A percentile compares a stretch with the other conserved stretches of the same genome.
Evolutionary conservation across 2,329 filamentous ascomycete species (phyloP).

Genomic region (Bipolaris sorokiniana): DNA sequence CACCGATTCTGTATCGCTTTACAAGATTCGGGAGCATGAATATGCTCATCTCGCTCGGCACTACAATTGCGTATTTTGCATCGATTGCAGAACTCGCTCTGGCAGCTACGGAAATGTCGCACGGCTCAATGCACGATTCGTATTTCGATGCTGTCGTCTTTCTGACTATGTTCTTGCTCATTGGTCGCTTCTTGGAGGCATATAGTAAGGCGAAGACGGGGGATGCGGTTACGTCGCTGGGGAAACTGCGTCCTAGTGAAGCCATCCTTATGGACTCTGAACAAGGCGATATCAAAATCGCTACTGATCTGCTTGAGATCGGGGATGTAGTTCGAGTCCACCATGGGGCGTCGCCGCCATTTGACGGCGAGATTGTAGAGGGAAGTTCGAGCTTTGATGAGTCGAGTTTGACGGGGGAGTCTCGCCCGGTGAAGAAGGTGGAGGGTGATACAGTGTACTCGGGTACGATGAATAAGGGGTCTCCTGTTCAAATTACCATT

Average conservation of each 20-base stretch:
- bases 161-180: slow-evolving; percentile 83
- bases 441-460: slow-evolving; percentile 70
- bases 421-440: slow-evolving; percentile 68
- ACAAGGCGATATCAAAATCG: slow-evolving; percentile 54
- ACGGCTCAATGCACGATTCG: slow-evolving; percentile 46
- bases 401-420: slow-evolving; percentile 85
- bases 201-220: slow-evolving; percentile 92
- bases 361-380: slow-evolving; percentile 70
- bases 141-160: slow-evolving; percentile 97
- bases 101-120: slow-evolving; percentile 52
- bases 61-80: slow-evolving; percentile 83
- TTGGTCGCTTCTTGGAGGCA: slow-evolving; percentile 76
- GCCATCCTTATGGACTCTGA: slow-evolving; percentile 69
- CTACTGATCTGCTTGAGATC: slow-evolving; percentile 68
- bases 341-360: slow-evolving; percentile 82
- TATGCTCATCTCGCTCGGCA: slow-evolving; percentile 87
- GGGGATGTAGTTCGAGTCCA: slow-evolving; percentile 69
- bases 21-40: slow-evolving; percentile 98
- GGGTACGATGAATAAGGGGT: slow-evolving; percentile 75
- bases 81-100: slow-evolving; percentile 78
- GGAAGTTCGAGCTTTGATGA: slow-evolving; percentile 78
- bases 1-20: slow-evolving; percentile 75
- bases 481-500: slow-evolving; percentile 67
- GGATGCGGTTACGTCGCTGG: slow-evolving; percentile 80
- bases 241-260: slow-evolving; percentile 76